Base-by-base conservation (phyloP, 495 filamentous ascomycete genomes). In the Podospora comata region DNA sequence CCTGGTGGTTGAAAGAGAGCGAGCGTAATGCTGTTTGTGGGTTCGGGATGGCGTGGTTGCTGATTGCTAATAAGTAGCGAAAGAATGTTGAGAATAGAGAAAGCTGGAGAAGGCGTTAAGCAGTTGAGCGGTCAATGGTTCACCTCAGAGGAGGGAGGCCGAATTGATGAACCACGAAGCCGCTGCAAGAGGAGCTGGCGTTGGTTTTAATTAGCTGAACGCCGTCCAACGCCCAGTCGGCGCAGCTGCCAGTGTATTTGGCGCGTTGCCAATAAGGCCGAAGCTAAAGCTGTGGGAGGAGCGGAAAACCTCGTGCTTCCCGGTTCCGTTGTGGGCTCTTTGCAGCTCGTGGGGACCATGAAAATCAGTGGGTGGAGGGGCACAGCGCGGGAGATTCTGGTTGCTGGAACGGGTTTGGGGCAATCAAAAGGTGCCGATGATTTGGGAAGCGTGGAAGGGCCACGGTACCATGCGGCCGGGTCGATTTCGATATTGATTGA, bases 401-500 rank as follows among this genome's bases (percentile, higher is more conserved):
- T 27, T 58, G 65, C 57, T 67, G 65, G 65, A 66, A 66, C 57
- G 28, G 65, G 4, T 48, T 60, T 55, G 39, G 55, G 64, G 55
- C 64, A 66, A 66, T 66, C 64, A 66, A 57, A 23, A 23, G 23
- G 64, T 27, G 64, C 55, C 64, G 64, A 66, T 60, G 54, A 66
- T 59, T 32, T 16, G 27, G 54, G 64, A 65, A 15, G 54, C 5
- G 64, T 3, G 54, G 54, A 65, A 15, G 54, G 55, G 64, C 6
- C 32, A 19, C 55, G 34, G 32, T 58, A n/a, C 55, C 55, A 58
- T n/a, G 55, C 55, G 55, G 55, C 55, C 55, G 23, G 55, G 55
- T 20, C 18, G 55, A 26, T 48, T 48, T 48, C 39, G 13, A 13
- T 48, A 48, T 48, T 11, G 39, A 48, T 18, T 11, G 39, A 48